These are phyloP conservation scores for Cryomyces minteri DNA, from an alignment of 495 filamentous ascomycete species.

Conservation along the genomic window DNA sequence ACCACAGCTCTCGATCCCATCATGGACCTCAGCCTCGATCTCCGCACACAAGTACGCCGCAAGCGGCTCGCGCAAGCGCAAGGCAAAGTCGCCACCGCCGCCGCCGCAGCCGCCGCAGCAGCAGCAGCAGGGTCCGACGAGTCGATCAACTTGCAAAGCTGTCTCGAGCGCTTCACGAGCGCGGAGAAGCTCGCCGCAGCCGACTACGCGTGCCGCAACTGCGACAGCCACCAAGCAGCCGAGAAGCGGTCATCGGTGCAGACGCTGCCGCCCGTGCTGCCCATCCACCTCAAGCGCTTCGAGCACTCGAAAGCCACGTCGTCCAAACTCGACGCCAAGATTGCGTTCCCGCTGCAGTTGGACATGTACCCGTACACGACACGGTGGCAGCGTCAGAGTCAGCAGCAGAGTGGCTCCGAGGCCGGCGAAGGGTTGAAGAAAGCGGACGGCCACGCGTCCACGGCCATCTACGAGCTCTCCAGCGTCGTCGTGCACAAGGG, in stretches of 20 bases:
- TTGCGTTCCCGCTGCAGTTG: slow-evolving; percentile 68
- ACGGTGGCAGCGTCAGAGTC: slow-evolving; percentile 21
- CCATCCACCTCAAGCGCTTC: slow-evolving; percentile 85
- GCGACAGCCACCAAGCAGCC: slow-evolving; percentile 49
- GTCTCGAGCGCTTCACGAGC: slow-evolving; percentile 63
- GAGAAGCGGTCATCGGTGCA: slow-evolving; percentile 67
- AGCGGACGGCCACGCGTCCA: slow-evolving; percentile 11
- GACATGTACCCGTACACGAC: slow-evolving; percentile 81
- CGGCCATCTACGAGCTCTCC: slow-evolving; percentile 60
- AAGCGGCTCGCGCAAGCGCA: slow-evolving; percentile 23
- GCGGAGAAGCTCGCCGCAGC: slow-evolving; percentile 51
- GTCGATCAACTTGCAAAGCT: slow-evolving; percentile 36
- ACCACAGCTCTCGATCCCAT: slow-evolving; percentile 70
- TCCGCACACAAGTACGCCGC: slow-evolving; percentile 42
- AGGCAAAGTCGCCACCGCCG: slow-evolving; percentile 7
- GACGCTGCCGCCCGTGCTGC: slow-evolving; percentile 65
- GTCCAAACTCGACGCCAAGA: slow-evolving; percentile 62
- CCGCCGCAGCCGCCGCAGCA: slow-evolving; percentile 4
- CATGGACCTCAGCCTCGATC: slow-evolving; percentile 67
- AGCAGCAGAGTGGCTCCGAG: neutral
- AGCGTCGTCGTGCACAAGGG: slow-evolving; percentile 78
- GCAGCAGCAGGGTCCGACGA: too few species aligned
- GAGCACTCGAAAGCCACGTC: slow-evolving; percentile 49
- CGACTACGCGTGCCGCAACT: slow-evolving; percentile 66
- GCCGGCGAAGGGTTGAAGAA: neutral